Percentiles rank a stretch among this genome's conserved stretches.
phyloP scores from a whole-genome alignment of 2,329 filamentous ascomycete species.

The Curvularia hawaiiensis region DNA sequence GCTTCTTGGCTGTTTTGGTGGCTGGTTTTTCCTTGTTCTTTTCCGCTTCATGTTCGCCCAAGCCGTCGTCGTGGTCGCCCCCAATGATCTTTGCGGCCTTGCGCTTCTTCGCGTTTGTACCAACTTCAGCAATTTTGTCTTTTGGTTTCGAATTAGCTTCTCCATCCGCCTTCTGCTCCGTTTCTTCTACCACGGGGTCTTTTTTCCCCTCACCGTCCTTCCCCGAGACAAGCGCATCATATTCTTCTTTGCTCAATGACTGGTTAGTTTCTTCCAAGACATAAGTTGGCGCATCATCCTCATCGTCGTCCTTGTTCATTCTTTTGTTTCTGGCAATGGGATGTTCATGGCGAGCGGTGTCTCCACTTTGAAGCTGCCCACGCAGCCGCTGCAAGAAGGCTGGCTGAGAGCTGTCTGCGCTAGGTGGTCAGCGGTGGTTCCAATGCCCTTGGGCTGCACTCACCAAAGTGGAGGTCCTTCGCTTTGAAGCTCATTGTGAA shows the following conservation, averaged over 20 bases:
- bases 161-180: constrained; percentile 8
- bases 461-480: constrained; percentile 72
- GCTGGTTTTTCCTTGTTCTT: constrained; percentile 17
- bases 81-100: constrained; percentile 46
- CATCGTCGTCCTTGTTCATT: constrained; percentile 65
- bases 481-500: constrained; percentile 62
- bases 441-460: background rate
- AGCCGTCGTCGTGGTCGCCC: constrained; percentile 33
- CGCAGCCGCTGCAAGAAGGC: constrained; percentile 55
- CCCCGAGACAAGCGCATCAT: constrained; percentile 50
- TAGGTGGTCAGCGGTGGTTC: constrained; percentile 42
- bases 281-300: constrained; percentile 76
- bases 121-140: constrained; percentile 43
- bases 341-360: constrained; percentile 52
- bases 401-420: constrained; percentile 57
- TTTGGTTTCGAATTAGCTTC: constrained; percentile 24
- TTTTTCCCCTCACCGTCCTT: constrained; percentile 28
- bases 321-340: constrained; percentile 52
- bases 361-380: constrained; percentile 59
- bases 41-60: constrained; percentile 16
- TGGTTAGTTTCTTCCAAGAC: constrained; percentile 75
- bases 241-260: constrained; percentile 59
- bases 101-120: constrained; percentile 42
- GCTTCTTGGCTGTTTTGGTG: constrained; percentile 34
- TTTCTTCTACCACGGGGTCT: constrained; percentile 11